Evolutionary conservation across 371 early-diverging fungal species (phyloP).

Genomic region (Apophysomyces ossiformis): DNA sequence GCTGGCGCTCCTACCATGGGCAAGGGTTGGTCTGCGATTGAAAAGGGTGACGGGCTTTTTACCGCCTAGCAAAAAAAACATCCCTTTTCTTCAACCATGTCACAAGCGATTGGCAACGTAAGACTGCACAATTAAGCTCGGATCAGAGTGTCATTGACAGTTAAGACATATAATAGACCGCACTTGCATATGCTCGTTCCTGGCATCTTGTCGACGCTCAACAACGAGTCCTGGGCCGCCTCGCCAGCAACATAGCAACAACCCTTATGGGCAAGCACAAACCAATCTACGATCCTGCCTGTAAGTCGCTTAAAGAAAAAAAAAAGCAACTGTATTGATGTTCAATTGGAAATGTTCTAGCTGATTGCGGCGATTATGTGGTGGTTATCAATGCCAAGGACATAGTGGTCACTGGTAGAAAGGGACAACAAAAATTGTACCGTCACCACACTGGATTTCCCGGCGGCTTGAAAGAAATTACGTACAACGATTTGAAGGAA

Average conservation of each 20-base stretch:
- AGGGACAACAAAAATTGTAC: conserved; percentile 89
- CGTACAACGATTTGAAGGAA: conserved; percentile 74
- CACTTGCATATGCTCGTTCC: conserved; percentile 89
- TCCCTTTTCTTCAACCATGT: conserved; percentile 41
- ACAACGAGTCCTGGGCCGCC: conserved; percentile 86
- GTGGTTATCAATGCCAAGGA: conserved; percentile 95
- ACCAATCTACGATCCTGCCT: conserved; percentile 92
- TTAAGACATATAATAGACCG: conserved; percentile 62
- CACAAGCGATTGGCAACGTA: conserved; percentile 73
- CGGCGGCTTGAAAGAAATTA: conserved; percentile 89
- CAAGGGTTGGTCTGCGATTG: background rate
- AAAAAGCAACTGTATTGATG: background rate
- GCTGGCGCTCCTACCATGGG: no score
- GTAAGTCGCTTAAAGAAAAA: conserved; percentile 47
- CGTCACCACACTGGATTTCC: conserved; percentile 89
- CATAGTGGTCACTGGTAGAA: conserved; percentile 85
- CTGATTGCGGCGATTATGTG: conserved; percentile 97
- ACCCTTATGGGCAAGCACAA: conserved; percentile 98
- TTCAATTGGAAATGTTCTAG: conserved; percentile 38
- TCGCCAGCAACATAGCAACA: conserved; percentile 88
- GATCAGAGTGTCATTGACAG: background rate
- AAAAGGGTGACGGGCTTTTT: background rate
- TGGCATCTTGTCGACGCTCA: conserved; percentile 97
- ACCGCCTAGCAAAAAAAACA: background rate
- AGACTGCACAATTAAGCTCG: conserved; percentile 10